Base-by-base conservation (phyloP, 2,329 filamentous ascomycete genomes). In the Cladophialophora bantiana region DNA sequence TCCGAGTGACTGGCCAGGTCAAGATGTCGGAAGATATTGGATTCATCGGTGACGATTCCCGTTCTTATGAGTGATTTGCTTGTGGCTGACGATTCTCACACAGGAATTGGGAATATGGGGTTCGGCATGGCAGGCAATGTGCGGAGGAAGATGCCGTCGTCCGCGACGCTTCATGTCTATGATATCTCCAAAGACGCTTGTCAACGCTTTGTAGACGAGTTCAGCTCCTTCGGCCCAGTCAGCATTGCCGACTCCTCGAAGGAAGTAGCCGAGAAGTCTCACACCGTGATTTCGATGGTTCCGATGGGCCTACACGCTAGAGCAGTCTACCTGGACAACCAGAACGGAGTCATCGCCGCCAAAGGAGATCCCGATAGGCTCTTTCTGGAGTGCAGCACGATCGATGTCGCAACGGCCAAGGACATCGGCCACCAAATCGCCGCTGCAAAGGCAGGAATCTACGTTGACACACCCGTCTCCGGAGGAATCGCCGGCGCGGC, bases 51-150 rank as follows among this genome's bases (percentile, higher is more conserved):
- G 26, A 26, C 26, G 26, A 26, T 26, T 3, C 26, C 26, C 26
- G 26, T 26, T 26, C 26, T 26, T 26, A 26, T 26, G 26, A 26
- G 26, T 26, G 26, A 26, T 26, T 26, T 26, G 26, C 26, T 26
- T 26, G 26, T 26, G 26, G 26, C 3, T 26, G 3, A 26, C 26
- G 26, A 26, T 26, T 26, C 26, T 2, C 26, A 26, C 3, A 26
- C 26, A 59, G 84, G 84, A 70, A 78, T 86, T 0, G 84, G 84
- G 7, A 78, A 80, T 5, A 86, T 86, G 84, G 84, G 84, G 0
- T 78, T 76, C 62, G 83, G 82, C 7, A 86, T 86, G 84, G 78
- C 81, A 2, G 74, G 72, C 31, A 83, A 85, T 71, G 75, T 86
- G 18, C 78, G 81, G 10, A 78, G 78, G 32, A 85, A 83, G 68